phyloP scores from a whole-genome alignment of 73 alveolate genomes.

The Paramecium sexaurelia region DNA sequence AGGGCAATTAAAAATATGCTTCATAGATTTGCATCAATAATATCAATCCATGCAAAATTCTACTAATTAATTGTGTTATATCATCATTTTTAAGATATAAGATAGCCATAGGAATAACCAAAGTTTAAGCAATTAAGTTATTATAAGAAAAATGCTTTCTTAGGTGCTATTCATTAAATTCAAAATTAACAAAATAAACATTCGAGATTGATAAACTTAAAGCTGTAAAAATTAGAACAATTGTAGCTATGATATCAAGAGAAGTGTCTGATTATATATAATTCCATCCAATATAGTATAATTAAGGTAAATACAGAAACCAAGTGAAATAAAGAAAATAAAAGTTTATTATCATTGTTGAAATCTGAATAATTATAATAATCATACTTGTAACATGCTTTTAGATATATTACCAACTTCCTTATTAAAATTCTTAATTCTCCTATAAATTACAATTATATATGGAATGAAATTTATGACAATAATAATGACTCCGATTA shows the following conservation, averaged over 20 bases:
- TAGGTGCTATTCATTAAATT: background rate
- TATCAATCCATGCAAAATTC: conserved; percentile 5
- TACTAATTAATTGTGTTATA: background rate
- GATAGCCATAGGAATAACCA: background rate
- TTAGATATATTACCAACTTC: conserved; percentile 5
- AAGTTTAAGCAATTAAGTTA: background rate
- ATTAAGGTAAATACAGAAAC: conserved; percentile 34
- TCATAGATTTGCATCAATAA: background rate
- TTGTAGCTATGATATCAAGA: background rate
- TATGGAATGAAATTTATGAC: background rate
- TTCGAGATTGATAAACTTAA: background rate
- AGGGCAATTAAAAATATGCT: conserved; percentile 17
- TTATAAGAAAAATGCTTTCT: background rate
- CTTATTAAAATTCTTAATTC: background rate
- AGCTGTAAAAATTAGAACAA: background rate
- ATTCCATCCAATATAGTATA: conserved; percentile 3
- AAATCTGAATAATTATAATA: background rate
- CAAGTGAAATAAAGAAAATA: conserved; percentile 31
- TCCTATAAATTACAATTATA: background rate
- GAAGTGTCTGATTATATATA: background rate
- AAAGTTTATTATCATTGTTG: background rate
- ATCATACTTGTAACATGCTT: conserved; percentile 22
- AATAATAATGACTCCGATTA: background rate
- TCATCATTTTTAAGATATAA: background rate
- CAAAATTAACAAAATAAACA: conserved; percentile 3